Conservation (phyloP, 768 basidiomycete genomes). For the Boletellus ananiceps region DNA sequence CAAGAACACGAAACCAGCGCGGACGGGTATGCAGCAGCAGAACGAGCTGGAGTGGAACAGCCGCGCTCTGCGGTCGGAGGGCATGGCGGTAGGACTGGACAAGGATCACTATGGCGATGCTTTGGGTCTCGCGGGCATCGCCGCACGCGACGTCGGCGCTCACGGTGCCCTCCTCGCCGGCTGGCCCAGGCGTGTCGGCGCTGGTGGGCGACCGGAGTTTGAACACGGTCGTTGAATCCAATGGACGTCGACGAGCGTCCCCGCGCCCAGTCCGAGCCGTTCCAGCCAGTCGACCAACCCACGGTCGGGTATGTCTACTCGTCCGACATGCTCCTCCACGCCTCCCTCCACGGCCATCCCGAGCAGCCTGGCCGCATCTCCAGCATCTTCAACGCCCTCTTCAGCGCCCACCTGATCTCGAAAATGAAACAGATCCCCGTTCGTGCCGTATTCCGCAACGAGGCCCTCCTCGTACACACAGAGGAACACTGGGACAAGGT, state of each 20-base stretch:
- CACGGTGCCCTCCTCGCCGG: too few species aligned
- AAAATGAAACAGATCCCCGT: slow-evolving; percentile 80
- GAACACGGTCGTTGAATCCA: slow-evolving; percentile 1
- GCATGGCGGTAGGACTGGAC: slow-evolving; percentile 27
- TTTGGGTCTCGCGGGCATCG: background rate
- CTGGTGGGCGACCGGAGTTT: slow-evolving; percentile 15
- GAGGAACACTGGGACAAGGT: slow-evolving; percentile 92
- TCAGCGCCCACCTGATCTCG: slow-evolving; percentile 50
- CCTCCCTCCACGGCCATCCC: slow-evolving; percentile 64
- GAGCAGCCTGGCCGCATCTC: slow-evolving; percentile 75
- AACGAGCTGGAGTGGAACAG: slow-evolving; percentile 50
- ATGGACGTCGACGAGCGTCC: slow-evolving; percentile 28
- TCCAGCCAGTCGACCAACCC: slow-evolving; percentile 18
- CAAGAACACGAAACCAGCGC: slow-evolving; percentile 55
- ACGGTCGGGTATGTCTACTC: slow-evolving; percentile 86
- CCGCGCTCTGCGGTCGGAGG: slow-evolving; percentile 40
- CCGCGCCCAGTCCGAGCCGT: slow-evolving; percentile 32
- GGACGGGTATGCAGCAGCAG: slow-evolving; percentile 62
- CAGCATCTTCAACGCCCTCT: slow-evolving; percentile 64
- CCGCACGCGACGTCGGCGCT: background rate
- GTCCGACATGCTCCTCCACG: slow-evolving; percentile 81
- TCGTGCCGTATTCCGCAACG: slow-evolving; percentile 66
- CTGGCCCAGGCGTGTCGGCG: too few species aligned
- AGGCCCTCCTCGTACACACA: slow-evolving; percentile 86
- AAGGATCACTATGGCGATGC: slow-evolving; percentile 14